Conservation (phyloP, 495 filamentous ascomycete genomes). For the Talaromyces wortmannii region DNA sequence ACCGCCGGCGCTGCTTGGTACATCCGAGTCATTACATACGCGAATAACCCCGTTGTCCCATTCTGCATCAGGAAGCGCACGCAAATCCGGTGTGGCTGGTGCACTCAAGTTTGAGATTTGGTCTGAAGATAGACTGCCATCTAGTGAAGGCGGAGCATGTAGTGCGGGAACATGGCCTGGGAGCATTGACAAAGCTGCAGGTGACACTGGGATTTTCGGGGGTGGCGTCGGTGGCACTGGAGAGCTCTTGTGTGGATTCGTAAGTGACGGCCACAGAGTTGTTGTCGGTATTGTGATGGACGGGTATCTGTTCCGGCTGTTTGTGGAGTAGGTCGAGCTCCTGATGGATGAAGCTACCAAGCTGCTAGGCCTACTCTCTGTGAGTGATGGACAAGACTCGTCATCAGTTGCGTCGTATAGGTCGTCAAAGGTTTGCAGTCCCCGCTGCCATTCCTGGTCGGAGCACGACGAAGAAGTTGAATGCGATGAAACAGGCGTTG, state of each 20-base stretch:
- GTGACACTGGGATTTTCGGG: constrained; percentile 70
- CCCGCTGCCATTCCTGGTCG: constrained; percentile 38
- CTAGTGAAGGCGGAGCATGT: constrained; percentile 80
- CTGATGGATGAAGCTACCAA: constrained; percentile 29
- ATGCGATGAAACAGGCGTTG: constrained; percentile 23
- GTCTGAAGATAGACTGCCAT: constrained; percentile 81
- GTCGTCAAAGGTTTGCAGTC: constrained; percentile 62
- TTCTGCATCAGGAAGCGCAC: constrained; percentile 43
- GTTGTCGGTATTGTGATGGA: constrained; percentile 68
- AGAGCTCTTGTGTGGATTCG: constrained; percentile 49
- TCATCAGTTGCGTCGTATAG: constrained; percentile 81
- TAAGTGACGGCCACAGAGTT: constrained; percentile 49
- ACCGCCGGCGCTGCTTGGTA: constrained; percentile 3
- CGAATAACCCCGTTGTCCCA: constrained; percentile 30
- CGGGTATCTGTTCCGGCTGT: constrained; percentile 47
- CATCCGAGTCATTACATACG: constrained; percentile 11
- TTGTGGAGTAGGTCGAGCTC: constrained; percentile 31
- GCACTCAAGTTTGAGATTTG: constrained; percentile 73
- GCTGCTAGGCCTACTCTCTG: constrained; percentile 28
- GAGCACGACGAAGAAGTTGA: constrained; percentile 35
- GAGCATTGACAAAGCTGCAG: constrained; percentile 61
- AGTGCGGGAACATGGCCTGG: constrained; percentile 59
- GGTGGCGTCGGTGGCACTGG: constrained; percentile 71
- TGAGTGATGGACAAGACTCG: constrained; percentile 40
- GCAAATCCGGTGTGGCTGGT: constrained; percentile 71